phyloP scores from a whole-genome alignment of 2,329 filamentous ascomycete genomes.

The Parascedosporium putredinis region DNA sequence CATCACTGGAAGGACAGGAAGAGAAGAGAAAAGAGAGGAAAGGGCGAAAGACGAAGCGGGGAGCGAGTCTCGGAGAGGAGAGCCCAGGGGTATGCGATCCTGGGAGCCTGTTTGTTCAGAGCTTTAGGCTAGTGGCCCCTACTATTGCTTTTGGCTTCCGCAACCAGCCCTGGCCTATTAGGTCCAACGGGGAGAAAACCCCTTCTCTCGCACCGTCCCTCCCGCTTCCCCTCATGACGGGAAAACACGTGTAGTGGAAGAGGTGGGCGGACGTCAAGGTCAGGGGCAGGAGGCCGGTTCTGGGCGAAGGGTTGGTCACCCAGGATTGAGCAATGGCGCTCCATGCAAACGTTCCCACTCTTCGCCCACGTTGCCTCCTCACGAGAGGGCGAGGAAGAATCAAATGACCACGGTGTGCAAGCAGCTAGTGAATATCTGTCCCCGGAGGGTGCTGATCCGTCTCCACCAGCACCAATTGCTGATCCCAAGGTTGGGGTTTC shows the following conservation, averaged over 20 bases:
- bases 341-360: not conserved
- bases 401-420: too few species aligned
- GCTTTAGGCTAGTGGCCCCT: not conserved
- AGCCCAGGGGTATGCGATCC: not conserved
- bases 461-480: too few species aligned
- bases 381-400: too few species aligned
- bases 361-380: not conserved
- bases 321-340: not conserved
- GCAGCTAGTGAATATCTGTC: too few species aligned
- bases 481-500: too few species aligned
- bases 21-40: not conserved
- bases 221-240: not conserved
- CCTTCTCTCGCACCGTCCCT: not conserved
- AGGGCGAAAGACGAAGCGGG: not conserved
- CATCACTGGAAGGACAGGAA: too few species aligned
- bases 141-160: not conserved
- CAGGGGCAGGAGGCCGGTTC: not conserved
- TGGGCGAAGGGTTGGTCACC: not conserved
- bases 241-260: not conserved
- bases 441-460: too few species aligned
- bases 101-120: not conserved
- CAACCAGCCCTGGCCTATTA: not conserved
- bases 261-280: not conserved
- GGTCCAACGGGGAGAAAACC: not conserved
- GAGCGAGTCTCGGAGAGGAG: not conserved